phyloP scores from a whole-genome alignment of 2,329 filamentous ascomycete species.

The Lecanicillium sp. region DNA sequence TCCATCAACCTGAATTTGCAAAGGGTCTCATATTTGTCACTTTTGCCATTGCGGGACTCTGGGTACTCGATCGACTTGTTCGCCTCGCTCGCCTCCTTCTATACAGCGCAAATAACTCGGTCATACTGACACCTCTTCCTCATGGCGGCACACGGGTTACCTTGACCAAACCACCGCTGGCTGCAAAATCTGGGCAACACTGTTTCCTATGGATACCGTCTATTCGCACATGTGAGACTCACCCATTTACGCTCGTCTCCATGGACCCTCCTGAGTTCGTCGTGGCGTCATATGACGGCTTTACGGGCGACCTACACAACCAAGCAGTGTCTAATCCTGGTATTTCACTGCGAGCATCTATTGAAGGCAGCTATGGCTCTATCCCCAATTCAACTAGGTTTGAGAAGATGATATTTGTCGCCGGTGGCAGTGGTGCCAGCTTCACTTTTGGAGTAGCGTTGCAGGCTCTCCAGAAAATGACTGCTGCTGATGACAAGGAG shows the following conservation, averaged over 20 bases:
- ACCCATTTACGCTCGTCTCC: slow-evolving; percentile 55
- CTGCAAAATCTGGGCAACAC: slow-evolving; percentile 48
- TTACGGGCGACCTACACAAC: slow-evolving; percentile 47
- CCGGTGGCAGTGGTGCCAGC: slow-evolving; percentile 53
- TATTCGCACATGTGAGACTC: slow-evolving; percentile 49
- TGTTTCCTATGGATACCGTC: slow-evolving; percentile 57
- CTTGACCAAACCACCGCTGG: slow-evolving; percentile 38
- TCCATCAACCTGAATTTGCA: slow-evolving; percentile 42
- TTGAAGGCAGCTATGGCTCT: slow-evolving; percentile 53
- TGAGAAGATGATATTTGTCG: slow-evolving; percentile 51
- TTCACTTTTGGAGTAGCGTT: slow-evolving; percentile 39
- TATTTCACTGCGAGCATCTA: slow-evolving; percentile 37
- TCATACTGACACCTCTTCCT: slow-evolving; percentile 44
- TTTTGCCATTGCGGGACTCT: slow-evolving; percentile 36
- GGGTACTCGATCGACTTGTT: slow-evolving; percentile 43
- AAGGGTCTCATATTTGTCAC: slow-evolving; percentile 35
- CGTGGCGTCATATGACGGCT: slow-evolving; percentile 49
- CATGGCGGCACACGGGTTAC: slow-evolving; percentile 48
- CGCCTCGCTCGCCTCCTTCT: slow-evolving; percentile 34
- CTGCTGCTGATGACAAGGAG: slow-evolving; percentile 13
- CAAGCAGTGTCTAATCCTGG: slow-evolving; percentile 44
- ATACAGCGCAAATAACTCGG: slow-evolving; percentile 42
- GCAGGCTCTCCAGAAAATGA: slow-evolving; percentile 23
- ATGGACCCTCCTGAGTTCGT: slow-evolving; percentile 49
- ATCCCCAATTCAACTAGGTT: slow-evolving; percentile 42